Evolutionary conservation across 495 filamentous ascomycete species (phyloP), one percentile per base, ranked within the genome.

Genomic region (Podospora appendiculata): DNA sequence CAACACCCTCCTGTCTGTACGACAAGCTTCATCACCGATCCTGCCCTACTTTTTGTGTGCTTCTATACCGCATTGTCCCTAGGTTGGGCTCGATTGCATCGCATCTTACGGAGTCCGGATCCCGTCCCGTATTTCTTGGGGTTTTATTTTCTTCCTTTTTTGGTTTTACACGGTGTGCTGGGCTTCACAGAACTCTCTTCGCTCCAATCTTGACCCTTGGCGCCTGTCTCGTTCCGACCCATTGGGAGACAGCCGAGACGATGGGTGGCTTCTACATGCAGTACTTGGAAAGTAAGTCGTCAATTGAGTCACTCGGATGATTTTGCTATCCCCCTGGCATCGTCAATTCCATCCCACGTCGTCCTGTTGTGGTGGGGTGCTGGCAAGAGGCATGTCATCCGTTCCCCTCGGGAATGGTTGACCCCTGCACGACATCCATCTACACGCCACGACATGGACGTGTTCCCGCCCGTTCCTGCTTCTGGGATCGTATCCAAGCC

Each of bases 251-350:
- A 54, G 41, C 63, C 59, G 62, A 58, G 66, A 79, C 61, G 64
- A 79, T 80, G 77, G 70, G 69, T 57, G 78, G 78, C 64, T 81
- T 79, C 64, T 81, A 81, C 67, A 81, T 81, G 73, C 76, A 80
- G 68, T 81, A 81, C 69, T 68, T 81, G 52, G 76, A 80, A 66
- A 79, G 78, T 81, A 79, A 76, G 78, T 81, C 54, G 50, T 69
- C 60, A 42, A 61, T 59, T 58, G 54, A 55, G 25, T 35, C 51
- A 12, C 32, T n/a, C 32, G 19, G 41, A 38, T 32, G 14, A 34
- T 33, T 18, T 13, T 39, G 40, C 17, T 13, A 46, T 17, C 39
- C 36, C 36, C 44, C 32, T 32, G 16, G 38, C 34, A 35, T 48
- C 34, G 34, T 41, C 51, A 48, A 52, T 16, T 33, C 48, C 46